Evolutionary conservation across 441 rosid genomes (phyloP), one percentile per base, ranked within the genome.

Genomic region (Cnidoscolus chayamansa): DNA sequence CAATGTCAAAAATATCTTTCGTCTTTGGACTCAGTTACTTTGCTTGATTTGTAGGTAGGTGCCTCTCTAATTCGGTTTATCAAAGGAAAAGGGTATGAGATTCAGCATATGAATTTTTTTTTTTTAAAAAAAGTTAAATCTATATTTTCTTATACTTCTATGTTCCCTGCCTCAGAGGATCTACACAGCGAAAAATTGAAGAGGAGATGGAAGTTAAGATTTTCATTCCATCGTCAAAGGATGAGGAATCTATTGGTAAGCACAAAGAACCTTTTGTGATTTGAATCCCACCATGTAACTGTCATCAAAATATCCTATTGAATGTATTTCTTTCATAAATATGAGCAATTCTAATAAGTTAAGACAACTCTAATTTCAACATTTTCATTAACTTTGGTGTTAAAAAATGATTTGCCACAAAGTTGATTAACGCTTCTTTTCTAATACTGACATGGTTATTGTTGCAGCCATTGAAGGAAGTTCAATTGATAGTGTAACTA

Each of bases 181-280:
- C 84, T 63, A 88, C 87, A 16, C 89, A 81, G 79, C 78, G 75
- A 82, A 80, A 82, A 68, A 78, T 90, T 76, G 98, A 94, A 86
- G 87, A 85, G 79, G 97, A 86, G 79, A 83, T 71, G 82, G 92
- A 91, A 58, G 96, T 90, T 70, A 88, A 83, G 81, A 87, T 94
- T 72, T 76, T 83, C 54, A 67, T 90, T 78, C 94, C 96, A 47
- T 74, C 81, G 32, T 86, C 96, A 72, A 90, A 84, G 80, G 75
- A 79, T 67, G 89, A 87, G 73, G 97, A 90, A 71, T 80, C 84
- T 63, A 78, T 90, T 59, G 71, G 99, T 94, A 84, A 81, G 86
- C 74, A 64, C 71, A 78, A 58, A 57, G 16, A 15, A 51, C 50
- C 31, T 60, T 30, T 59, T 37, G 60, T 58, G 13, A 43, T 55